Conservation (phyloP, 331 rosid genomes). For the Rosa hybrid region DNA sequence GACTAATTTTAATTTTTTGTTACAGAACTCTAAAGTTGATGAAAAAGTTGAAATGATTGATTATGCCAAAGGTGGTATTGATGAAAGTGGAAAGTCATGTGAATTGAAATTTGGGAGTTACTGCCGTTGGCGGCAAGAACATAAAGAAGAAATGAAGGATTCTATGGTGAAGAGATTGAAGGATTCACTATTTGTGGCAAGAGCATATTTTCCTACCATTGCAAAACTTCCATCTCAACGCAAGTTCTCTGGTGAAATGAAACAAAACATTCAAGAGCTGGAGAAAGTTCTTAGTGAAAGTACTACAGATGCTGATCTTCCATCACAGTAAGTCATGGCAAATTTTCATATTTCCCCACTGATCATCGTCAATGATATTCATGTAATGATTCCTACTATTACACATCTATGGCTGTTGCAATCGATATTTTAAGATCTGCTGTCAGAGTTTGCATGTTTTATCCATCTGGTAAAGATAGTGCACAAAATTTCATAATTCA, state of each 20-base stretch:
- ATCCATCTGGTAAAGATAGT: not conserved
- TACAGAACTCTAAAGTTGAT: slow-evolving; percentile 56
- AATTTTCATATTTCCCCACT: slow-evolving; percentile 22
- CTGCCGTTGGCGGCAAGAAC: slow-evolving; percentile 82
- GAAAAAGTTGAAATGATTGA: slow-evolving; percentile 31
- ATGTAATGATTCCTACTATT: not conserved
- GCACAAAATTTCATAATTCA: not conserved
- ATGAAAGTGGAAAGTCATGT: slow-evolving; percentile 69
- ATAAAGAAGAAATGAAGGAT: slow-evolving; percentile 85
- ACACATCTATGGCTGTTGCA: not conserved
- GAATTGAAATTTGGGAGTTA: slow-evolving; percentile 89
- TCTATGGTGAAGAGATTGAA: slow-evolving; percentile 77
- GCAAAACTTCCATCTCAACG: slow-evolving; percentile 84
- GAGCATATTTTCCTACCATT: slow-evolving; percentile 90
- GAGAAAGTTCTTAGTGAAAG: slow-evolving; percentile 92
- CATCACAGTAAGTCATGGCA: slow-evolving; percentile 66
- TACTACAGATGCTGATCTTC: slow-evolving; percentile 89
- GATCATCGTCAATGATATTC: slow-evolving; percentile 10
- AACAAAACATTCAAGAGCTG: slow-evolving; percentile 87
- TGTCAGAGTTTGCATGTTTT: not conserved
- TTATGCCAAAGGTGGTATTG: slow-evolving; percentile 38
- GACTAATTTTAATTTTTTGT: slow-evolving; percentile 34
- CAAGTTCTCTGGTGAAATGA: slow-evolving; percentile 74
- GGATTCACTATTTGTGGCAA: slow-evolving; percentile 92
- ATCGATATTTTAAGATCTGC: not conserved